Evolutionary conservation across 139 green algal genomes (phyloP), one percentile per base, ranked within the genome.

Genomic region (Coelastrella sp.): DNA sequence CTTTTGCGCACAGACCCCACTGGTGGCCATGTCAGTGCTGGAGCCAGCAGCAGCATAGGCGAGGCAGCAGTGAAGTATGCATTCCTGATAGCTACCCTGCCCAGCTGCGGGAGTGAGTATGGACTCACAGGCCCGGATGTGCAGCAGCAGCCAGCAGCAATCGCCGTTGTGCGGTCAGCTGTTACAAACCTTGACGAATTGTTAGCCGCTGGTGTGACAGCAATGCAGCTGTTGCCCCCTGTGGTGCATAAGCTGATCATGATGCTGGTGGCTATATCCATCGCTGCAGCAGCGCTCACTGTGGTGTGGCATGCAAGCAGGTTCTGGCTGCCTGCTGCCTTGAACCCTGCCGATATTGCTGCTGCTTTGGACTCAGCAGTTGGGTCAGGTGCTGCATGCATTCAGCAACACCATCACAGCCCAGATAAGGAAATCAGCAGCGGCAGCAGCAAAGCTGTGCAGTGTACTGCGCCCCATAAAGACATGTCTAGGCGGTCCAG

Each of bases 21-120:
- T 1, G 89, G 83, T 3, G 90, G 90, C 13, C 92, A 97, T 82
- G 96, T 96, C 76, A 90, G 79, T 8, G 79, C 93, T 63, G 86
- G 66, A 34, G 91, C 89, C 2, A 85, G 90, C 19, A 90, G 68
- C 21, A 50, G 74, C 13, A 53, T 90, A 59, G 83, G 63, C 5
- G 87, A 90, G 17, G 51, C 59, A 27, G 87, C 93, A 5, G 59
- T 94, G 45, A 92, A 97, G 79, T 86, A 89, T 53, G 91, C 91
- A 0, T 95, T 96, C 79, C 64, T 95, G 34, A 84, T 84, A n/a
- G 59, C 76, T 38, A 84, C 76, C 5, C 38, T 84, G 37, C 76
- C 76, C 59, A 74, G 57, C 76, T 84, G 76, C 19, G 53, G 76
- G 27, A 60, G 57, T 50, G 23, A 17, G 4, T 34, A 45, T 21